Conservation (phyloP, 495 filamentous ascomycete species). For the Pyronema domesticum region DNA sequence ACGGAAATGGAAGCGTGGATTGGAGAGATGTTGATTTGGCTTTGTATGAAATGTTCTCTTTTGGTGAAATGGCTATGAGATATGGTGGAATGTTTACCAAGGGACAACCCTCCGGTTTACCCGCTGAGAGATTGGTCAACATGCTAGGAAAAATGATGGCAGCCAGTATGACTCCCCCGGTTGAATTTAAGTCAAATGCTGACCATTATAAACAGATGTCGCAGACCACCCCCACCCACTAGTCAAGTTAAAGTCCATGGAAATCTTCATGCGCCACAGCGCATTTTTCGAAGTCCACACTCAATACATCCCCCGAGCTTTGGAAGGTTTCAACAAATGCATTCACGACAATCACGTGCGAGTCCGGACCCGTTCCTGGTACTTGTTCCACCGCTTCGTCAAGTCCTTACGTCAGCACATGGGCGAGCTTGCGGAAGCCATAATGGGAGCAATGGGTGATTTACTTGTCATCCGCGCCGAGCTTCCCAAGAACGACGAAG, state of each 20-base stretch:
- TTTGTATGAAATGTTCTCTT: slow-evolving; percentile 91
- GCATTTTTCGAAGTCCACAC: slow-evolving; percentile 78
- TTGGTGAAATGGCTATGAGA: slow-evolving; percentile 77
- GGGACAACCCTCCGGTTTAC: slow-evolving; percentile 52
- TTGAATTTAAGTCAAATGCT: neutral
- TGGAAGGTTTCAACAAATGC: slow-evolving; percentile 83
- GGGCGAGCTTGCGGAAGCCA: slow-evolving; percentile 70
- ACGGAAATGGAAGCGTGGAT: slow-evolving; percentile 49
- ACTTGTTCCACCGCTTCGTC: slow-evolving; percentile 84
- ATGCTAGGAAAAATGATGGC: slow-evolving; percentile 95
- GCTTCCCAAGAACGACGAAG: slow-evolving; percentile 53
- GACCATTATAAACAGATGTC: slow-evolving; percentile 39
- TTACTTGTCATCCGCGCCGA: slow-evolving; percentile 82
- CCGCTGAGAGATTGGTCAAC: slow-evolving; percentile 56
- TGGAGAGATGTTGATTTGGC: slow-evolving; percentile 94
- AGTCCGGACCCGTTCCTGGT: slow-evolving; percentile 84
- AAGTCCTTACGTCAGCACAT: slow-evolving; percentile 68
- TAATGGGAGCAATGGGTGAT: slow-evolving; percentile 78
- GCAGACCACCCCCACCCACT: slow-evolving; percentile 74
- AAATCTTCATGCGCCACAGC: slow-evolving; percentile 84
- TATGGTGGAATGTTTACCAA: slow-evolving; percentile 70
- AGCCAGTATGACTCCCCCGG: slow-evolving; percentile 42
- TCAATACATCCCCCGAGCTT: slow-evolving; percentile 56
- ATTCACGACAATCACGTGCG: slow-evolving; percentile 72
- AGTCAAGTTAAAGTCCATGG: slow-evolving; percentile 91